phyloP scores from a whole-genome alignment of 306 rosid genomes.

The Oemleria cerasiformis region DNA sequence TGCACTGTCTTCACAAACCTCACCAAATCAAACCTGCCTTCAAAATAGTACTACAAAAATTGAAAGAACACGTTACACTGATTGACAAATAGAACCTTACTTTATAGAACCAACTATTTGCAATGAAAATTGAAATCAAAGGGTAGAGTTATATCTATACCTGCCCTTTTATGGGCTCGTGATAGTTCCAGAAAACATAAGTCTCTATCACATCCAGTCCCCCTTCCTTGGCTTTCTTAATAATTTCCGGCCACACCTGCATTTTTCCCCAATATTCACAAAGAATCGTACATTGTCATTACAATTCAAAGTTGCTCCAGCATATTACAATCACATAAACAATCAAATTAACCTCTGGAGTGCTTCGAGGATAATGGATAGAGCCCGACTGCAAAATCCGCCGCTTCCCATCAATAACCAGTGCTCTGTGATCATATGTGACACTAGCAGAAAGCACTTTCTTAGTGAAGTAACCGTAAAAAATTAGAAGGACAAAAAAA shows the following conservation, averaged over 20 bases:
- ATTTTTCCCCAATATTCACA: slow-evolving; percentile 11
- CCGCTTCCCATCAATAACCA: slow-evolving; percentile 31
- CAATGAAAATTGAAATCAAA: neutral
- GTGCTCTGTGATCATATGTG: slow-evolving; percentile 28
- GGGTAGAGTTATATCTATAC: neutral
- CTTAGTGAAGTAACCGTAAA: slow-evolving; percentile 1
- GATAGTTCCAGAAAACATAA: slow-evolving; percentile 21
- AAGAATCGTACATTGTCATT: neutral
- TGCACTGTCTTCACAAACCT: slow-evolving; percentile 28
- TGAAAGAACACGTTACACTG: neutral
- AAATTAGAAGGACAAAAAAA: neutral
- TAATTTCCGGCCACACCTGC: slow-evolving; percentile 23
- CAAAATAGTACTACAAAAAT: slow-evolving; percentile 24
- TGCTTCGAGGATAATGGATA: slow-evolving; percentile 30
- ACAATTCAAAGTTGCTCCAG: neutral
- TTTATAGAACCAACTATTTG: too few species aligned
- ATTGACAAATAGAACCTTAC: too few species aligned
- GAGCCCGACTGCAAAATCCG: slow-evolving; percentile 26
- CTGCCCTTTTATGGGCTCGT: slow-evolving; percentile 20
- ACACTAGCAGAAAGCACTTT: slow-evolving; percentile 16
- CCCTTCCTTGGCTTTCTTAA: slow-evolving; percentile 17
- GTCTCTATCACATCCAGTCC: slow-evolving; percentile 22
- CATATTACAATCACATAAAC: neutral
- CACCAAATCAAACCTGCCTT: slow-evolving; percentile 30
- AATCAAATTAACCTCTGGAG: slow-evolving; percentile 17